Conservation (phyloP, 148 eudicot species). For the Beta vulgaris region DNA sequence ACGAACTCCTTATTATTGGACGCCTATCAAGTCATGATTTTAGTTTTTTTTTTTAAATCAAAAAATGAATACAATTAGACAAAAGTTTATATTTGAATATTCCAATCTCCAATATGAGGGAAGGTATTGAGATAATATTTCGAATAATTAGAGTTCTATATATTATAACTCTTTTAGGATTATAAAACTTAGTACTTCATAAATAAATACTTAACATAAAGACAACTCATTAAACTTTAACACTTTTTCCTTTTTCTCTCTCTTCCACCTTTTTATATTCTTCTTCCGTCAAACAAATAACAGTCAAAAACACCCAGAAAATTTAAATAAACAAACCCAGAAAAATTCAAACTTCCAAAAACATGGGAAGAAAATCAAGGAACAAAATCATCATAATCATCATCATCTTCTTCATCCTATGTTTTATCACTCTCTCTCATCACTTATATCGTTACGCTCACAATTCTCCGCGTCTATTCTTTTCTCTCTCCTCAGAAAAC, state of each 20-base stretch:
- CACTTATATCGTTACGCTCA: slow-evolving; percentile 18
- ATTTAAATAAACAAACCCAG: background rate
- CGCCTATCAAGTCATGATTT: too few relatives aligned
- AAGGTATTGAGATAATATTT: too few relatives aligned
- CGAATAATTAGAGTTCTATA: too few relatives aligned
- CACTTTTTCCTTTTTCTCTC: background rate
- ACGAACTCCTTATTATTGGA: too few relatives aligned
- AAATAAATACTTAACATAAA: too few relatives aligned
- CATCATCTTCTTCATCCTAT: slow-evolving; percentile 6
- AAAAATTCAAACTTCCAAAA: background rate
- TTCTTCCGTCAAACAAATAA: background rate
- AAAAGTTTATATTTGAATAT: too few relatives aligned
- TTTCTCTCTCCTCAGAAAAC: background rate
- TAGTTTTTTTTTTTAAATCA: too few relatives aligned
- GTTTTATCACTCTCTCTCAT: slow-evolving; percentile 24
- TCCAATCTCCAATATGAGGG: too few relatives aligned
- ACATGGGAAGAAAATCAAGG: slow-evolving; percentile 8
- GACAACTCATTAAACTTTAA: too few relatives aligned
- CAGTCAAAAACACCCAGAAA: background rate
- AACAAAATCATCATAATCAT: slow-evolving; percentile 13
- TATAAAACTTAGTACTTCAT: too few relatives aligned
- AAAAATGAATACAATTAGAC: too few relatives aligned
- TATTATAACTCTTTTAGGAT: too few relatives aligned
- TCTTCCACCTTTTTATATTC: background rate
- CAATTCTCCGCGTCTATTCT: background rate